These are phyloP conservation scores for Quercus alba DNA, from an alignment of 306 rosid genomes.

Conservation along the genomic window DNA sequence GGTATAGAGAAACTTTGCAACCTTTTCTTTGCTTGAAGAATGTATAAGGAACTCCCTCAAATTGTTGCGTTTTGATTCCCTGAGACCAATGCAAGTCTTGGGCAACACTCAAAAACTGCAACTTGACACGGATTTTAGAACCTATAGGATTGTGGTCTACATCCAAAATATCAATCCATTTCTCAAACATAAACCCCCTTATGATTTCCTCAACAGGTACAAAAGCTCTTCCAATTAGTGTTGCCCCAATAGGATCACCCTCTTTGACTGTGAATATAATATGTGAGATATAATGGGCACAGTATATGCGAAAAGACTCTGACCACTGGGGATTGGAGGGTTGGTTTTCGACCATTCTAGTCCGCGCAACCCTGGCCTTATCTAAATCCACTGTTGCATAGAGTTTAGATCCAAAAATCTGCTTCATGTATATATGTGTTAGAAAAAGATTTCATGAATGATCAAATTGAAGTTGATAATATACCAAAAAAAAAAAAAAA, in stretches of 20 bases:
- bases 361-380: constrained; percentile 60
- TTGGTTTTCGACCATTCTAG: constrained; percentile 39
- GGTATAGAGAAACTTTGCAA: constrained; percentile 68
- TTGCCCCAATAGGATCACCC: constrained; percentile 64
- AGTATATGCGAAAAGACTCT: constrained; percentile 53
- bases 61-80: constrained; percentile 42
- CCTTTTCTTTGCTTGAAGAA: constrained; percentile 67
- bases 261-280: constrained; percentile 72
- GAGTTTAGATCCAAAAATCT: constrained; percentile 64
- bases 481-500: not conserved
- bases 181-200: constrained; percentile 16
- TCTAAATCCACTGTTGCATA: constrained; percentile 89
- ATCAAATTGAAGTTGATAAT: not conserved
- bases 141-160: constrained; percentile 46
- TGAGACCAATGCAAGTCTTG: constrained; percentile 42
- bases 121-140: constrained; percentile 47
- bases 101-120: constrained; percentile 27
- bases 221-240: constrained; percentile 76
- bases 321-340: constrained; percentile 52
- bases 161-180: constrained; percentile 56
- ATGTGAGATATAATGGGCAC: constrained; percentile 62
- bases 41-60: constrained; percentile 55
- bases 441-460: not conserved
- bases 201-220: constrained; percentile 45
- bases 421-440: constrained; percentile 5